Percentiles rank a stretch among this genome's conserved stretches.
Evolutionary conservation across 768 basidiomycete genomes (phyloP).

Genomic region (Suillus occidentalis): DNA sequence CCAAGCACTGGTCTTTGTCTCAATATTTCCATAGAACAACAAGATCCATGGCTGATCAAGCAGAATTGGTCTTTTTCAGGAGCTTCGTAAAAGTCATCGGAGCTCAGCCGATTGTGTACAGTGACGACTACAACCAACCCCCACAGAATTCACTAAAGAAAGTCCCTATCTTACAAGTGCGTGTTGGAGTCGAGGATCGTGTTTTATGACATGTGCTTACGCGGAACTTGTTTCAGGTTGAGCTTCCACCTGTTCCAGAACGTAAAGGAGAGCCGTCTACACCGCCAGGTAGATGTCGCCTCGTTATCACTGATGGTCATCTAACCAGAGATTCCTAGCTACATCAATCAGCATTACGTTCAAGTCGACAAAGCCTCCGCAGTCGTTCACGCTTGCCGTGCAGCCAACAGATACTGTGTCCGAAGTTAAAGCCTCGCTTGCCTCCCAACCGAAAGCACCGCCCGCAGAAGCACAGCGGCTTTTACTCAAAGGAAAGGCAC

Average conservation of each 20-base stretch:
- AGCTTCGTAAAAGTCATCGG: conserved; percentile 64
- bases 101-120: conserved; percentile 64
- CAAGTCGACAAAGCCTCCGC: conserved; percentile 90
- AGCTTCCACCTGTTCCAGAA: conserved; percentile 61
- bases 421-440: conserved; percentile 75
- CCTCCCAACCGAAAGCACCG: conserved; percentile 66
- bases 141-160: conserved; percentile 63
- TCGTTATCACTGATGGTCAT: conserved; percentile 6
- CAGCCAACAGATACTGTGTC: conserved; percentile 82
- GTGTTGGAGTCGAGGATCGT: conserved; percentile 21
- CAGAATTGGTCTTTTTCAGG: conserved; percentile 62
- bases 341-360: conserved; percentile 64
- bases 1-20: conserved; percentile 3
- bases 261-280: conserved; percentile 39
- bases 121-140: conserved; percentile 77
- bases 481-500: conserved; percentile 91
- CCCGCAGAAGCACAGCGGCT: conserved; percentile 81
- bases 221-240: conserved; percentile 41
- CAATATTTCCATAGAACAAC: background rate
- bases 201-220: conserved; percentile 11
- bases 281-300: conserved; percentile 28
- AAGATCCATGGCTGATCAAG: conserved; percentile 51
- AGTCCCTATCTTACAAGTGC: conserved; percentile 68
- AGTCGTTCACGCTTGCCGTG: conserved; percentile 69
- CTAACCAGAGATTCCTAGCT: conserved; percentile 18